These are phyloP conservation scores for Cadophora gregata DNA, from an alignment of 2,329 filamentous ascomycete genomes.

Conservation along the genomic window DNA sequence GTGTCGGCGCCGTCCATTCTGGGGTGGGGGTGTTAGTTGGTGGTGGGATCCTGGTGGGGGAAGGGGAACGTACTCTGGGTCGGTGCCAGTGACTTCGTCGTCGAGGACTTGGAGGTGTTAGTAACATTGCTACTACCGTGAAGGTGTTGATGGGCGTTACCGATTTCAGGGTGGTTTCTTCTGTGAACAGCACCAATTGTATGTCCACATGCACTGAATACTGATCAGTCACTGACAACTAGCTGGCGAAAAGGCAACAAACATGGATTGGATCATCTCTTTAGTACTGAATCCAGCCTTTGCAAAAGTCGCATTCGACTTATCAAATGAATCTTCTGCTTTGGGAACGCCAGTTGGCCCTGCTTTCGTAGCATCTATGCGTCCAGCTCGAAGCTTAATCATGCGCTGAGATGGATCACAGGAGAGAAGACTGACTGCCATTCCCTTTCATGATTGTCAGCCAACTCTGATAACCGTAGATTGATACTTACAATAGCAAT, in stretches of 20 bases:
- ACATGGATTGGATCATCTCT: slow-evolving; percentile 35
- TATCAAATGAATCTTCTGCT: slow-evolving; percentile 27
- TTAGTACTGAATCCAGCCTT: slow-evolving; percentile 35
- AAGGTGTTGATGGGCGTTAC: neutral
- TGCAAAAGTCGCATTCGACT: slow-evolving; percentile 29
- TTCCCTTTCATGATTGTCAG: slow-evolving; percentile 23
- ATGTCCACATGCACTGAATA: slow-evolving; percentile 24
- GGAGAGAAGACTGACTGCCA: slow-evolving; percentile 21
- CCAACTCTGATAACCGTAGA: neutral
- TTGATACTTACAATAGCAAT: slow-evolving; percentile 31
- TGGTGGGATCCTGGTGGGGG: neutral
- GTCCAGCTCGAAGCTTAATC: slow-evolving; percentile 32
- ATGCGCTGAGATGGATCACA: slow-evolving; percentile 24
- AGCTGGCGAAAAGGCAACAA: neutral
- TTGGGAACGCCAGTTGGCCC: slow-evolving; percentile 34
- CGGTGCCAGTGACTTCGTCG: neutral
- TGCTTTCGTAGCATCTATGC: slow-evolving; percentile 35
- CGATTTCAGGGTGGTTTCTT: slow-evolving; percentile 25
- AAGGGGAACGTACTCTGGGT: neutral
- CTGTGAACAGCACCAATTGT: slow-evolving; percentile 26
- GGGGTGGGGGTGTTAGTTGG: neutral
- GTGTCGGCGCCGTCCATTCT: slow-evolving; percentile 15
- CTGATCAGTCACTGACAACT: neutral
- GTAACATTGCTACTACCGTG: too few species aligned
- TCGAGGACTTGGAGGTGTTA: neutral